Base-by-base conservation (phyloP, 2,329 filamentous ascomycete species). In the Chalaropsis ovoidea region DNA sequence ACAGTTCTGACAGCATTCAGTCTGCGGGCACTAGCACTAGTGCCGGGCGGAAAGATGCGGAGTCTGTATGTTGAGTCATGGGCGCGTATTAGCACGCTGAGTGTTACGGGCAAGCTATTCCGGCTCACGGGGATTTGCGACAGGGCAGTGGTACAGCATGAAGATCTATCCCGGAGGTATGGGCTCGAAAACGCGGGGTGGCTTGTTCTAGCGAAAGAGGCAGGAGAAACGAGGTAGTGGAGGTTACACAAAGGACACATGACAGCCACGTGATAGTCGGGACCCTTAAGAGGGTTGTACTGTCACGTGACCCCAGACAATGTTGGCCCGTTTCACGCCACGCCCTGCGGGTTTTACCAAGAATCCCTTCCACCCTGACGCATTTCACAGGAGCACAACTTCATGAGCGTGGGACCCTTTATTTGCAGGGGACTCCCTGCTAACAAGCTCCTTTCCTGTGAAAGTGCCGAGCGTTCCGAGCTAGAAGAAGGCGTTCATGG, bases 11-110 rank as follows among this genome's bases (percentile, higher is more conserved):
- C 77, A 0, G 81, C 79, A 0, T 77, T 81, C 47, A 0, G 77
- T 0, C 71, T 84, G 61, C 82, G 80, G 71, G 68, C 83, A 11
- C 70, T 78, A 42, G 76, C 70, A 64, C 10, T 78, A 5, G 76
- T 77, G 31, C 80, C 80, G 0, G 73, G 77, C 22, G 76, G 79
- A 35, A 81, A 81, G 69, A 86, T 93, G 77, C 83, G 85, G 68
- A 86, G 88, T 10, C 79, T 97, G 15, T 99, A 94, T 73, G 83
- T 96, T 35, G 94, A 99, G 78, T 94, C 89, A 22, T 96, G 92
- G 87, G 93, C 94, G 2, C 82, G 94, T 17, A 89, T 95, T 17
- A 86, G 82, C 69, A 86, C 83, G 13, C 76, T 97, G 69, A 97
- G 93, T 76, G 74, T 96, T 67, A 95, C 90, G 45, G 94, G 93